Evolutionary conservation across 108 stramenopile genomes (phyloP).

Genomic region (Schizochytrium sp.): DNA sequence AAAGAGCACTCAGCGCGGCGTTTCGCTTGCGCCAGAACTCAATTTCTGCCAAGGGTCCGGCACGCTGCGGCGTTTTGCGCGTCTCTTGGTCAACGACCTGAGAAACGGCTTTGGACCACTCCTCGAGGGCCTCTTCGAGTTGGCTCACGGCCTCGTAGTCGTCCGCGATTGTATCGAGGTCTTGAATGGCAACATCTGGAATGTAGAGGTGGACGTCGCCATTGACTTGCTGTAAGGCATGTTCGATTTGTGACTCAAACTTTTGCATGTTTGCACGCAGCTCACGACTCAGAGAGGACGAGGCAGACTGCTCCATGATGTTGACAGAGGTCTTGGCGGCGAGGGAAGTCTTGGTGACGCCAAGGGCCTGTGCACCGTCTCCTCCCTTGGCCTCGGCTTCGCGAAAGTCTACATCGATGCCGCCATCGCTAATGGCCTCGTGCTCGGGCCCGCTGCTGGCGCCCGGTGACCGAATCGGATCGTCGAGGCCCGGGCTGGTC

Average conservation of each 20-base stretch:
- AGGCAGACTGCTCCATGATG: not conserved
- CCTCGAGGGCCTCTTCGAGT: constrained; percentile 45
- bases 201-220: constrained; percentile 48
- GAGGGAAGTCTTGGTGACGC: not conserved
- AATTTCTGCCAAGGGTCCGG: constrained; percentile 54
- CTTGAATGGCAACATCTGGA: constrained; percentile 46
- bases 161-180: not conserved
- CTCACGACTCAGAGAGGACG: constrained; percentile 21
- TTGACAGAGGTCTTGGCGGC: not conserved
- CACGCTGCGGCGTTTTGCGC: constrained; percentile 14
- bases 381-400: not conserved
- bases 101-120: constrained; percentile 43
- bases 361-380: not conserved
- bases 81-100: constrained; percentile 41
- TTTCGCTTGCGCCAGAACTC: constrained; percentile 59
- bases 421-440: too few relatives aligned
- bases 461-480: not conserved
- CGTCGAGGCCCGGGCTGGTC: not conserved
- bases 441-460: not conserved
- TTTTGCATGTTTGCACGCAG: constrained; percentile 42
- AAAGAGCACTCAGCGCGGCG: constrained; percentile 55
- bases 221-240: constrained; percentile 45
- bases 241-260: constrained; percentile 39
- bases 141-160: constrained; percentile 40
- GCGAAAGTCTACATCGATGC: not conserved